A percentile compares a stretch with the other conserved stretches of the same genome.
Conservation (phyloP, 2,329 filamentous ascomycete species). For the Penicillium sp. region DNA sequence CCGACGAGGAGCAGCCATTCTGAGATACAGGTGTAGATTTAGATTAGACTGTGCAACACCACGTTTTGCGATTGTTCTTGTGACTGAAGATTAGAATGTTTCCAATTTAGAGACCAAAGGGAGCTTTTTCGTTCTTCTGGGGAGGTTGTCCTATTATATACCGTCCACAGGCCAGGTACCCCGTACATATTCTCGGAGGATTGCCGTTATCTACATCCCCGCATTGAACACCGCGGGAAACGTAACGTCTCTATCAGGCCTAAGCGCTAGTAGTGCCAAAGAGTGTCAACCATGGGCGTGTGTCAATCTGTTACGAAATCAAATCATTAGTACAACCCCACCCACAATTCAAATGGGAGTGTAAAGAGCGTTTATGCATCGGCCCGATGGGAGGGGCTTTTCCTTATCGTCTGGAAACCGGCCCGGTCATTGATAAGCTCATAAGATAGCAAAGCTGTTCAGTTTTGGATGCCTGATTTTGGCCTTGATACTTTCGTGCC, state of each 20-base stretch:
- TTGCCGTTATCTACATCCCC: not conserved
- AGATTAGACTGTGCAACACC: not conserved
- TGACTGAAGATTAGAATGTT: not conserved
- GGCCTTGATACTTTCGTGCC: not conserved
- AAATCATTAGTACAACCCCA: not conserved
- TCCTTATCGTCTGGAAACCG: conserved; percentile 11
- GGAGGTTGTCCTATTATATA: not conserved
- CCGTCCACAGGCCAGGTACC: not conserved
- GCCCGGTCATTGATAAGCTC: conserved; percentile 5
- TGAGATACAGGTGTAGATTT: not conserved
- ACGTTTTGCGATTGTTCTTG: not conserved
- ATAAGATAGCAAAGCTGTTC: not conserved
- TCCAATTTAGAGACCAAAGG: not conserved
- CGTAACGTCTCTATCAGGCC: not conserved
- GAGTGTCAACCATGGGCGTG: not conserved
- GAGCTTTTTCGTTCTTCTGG: not conserved
- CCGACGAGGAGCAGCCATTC: conserved; percentile 31
- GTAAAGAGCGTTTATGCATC: not conserved
- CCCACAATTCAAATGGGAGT: not conserved
- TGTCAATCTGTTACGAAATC: not conserved
- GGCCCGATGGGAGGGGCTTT: conserved; percentile 11
- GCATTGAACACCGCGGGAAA: not conserved
- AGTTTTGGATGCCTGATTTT: not conserved
- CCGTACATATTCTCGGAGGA: not conserved
- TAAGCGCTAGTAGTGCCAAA: not conserved